Evolutionary conservation across 352 stramenopile species (phyloP).

Genomic region (Elongisporangium undulatum): DNA sequence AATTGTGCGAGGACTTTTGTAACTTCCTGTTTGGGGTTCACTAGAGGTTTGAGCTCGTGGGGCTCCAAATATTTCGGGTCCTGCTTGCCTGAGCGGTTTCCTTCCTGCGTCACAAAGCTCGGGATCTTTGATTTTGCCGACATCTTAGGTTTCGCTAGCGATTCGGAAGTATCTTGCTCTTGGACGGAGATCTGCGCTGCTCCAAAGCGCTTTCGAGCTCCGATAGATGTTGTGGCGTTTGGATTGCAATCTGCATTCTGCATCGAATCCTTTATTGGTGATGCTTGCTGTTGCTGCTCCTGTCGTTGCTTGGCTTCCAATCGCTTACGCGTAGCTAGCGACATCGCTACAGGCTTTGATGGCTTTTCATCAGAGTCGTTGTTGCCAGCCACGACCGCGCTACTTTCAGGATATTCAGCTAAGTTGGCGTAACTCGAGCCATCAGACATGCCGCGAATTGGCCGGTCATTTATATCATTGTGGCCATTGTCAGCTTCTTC

Average conservation of each 20-base stretch:
- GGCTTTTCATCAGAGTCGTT: slow-evolving; percentile 15
- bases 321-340: slow-evolving; percentile 43
- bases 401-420: neutral
- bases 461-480: slow-evolving; percentile 1
- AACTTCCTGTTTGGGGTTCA: slow-evolving; percentile 51
- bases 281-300: slow-evolving; percentile 10
- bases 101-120: neutral
- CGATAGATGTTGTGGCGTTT: neutral
- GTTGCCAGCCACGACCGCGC: slow-evolving; percentile 6
- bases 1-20: slow-evolving; percentile 33
- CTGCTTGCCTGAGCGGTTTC: slow-evolving; percentile 25
- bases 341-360: slow-evolving; percentile 3
- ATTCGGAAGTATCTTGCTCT: neutral
- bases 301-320: slow-evolving; percentile 60
- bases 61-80: slow-evolving; percentile 61
- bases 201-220: neutral
- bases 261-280: neutral
- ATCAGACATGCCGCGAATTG: slow-evolving; percentile 16
- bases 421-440: neutral
- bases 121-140: neutral
- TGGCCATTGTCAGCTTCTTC: neutral
- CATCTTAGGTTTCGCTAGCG: neutral
- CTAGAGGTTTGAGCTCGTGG: slow-evolving; percentile 52
- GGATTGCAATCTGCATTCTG: neutral
- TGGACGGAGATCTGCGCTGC: neutral